Percentiles rank a stretch among this genome's conserved stretches.
Evolutionary conservation across 148 eudicot species (phyloP).

Genomic region (Rhododendron ovatum): DNA sequence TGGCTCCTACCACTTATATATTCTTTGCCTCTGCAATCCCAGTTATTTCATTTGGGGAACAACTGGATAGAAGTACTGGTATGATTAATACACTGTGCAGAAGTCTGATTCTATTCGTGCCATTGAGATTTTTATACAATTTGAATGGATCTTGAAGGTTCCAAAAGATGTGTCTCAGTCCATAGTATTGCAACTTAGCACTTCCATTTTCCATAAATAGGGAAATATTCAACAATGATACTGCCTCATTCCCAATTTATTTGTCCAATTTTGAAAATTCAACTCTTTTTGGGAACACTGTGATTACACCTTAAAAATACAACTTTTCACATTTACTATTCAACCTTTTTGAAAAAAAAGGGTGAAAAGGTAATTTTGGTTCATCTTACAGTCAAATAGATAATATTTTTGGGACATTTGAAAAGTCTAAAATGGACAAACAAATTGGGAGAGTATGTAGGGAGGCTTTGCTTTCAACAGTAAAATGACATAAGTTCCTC

Average conservation of each 20-base stretch:
- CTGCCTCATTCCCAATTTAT: neutral
- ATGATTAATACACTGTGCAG: neutral
- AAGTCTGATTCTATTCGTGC: neutral
- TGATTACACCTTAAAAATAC: too few relatives aligned
- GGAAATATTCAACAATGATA: neutral
- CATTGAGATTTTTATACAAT: neutral
- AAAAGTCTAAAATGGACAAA: neutral
- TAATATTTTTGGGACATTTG: too few relatives aligned
- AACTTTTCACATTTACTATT: too few relatives aligned
- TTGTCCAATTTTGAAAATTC: too few relatives aligned
- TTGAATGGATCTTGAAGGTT: neutral
- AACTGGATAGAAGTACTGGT: conserved; percentile 73
- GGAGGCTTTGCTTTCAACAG: neutral
- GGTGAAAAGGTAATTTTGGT: too few relatives aligned
- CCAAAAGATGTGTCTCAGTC: neutral
- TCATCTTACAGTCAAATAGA: too few relatives aligned
- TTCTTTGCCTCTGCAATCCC: conserved; percentile 99
- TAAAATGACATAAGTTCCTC: neutral
- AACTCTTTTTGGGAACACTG: too few relatives aligned
- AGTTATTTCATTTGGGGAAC: conserved; percentile 98
- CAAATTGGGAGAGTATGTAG: neutral
- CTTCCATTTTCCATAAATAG: neutral
- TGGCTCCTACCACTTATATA: conserved; percentile 95
- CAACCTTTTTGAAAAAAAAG: too few relatives aligned
- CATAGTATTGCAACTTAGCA: neutral